Percentiles rank a stretch among this genome's conserved stretches.
phyloP scores from a whole-genome alignment of 2,329 filamentous ascomycete species.

The Furcasterigmium sp. region DNA sequence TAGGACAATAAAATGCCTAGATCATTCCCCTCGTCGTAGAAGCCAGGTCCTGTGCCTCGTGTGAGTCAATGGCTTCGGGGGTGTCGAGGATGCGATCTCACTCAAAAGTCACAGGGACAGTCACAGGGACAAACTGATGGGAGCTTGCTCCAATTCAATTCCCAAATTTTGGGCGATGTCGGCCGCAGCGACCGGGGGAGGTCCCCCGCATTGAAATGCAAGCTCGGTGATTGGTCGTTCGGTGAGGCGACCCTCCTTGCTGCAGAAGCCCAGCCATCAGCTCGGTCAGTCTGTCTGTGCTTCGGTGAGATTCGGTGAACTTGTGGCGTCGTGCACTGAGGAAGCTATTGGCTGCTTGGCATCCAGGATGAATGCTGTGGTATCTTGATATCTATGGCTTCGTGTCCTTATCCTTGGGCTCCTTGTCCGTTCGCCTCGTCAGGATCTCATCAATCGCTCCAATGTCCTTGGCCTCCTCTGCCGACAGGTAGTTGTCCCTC shows the following conservation, averaged over 20 bases:
- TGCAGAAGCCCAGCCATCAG: neutral
- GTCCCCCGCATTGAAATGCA: conserved; percentile 18
- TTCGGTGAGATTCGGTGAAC: too few species aligned
- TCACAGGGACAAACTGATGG: conserved; percentile 18
- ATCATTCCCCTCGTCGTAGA: neutral
- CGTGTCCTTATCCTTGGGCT: conserved; percentile 10
- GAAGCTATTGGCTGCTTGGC: too few species aligned
- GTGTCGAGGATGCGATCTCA: conserved; percentile 7
- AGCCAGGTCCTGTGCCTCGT: conserved; percentile 1
- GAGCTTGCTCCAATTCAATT: conserved; percentile 4
- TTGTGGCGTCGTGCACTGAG: too few species aligned
- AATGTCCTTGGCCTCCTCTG: conserved; percentile 80
- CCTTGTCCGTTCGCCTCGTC: conserved; percentile 48
- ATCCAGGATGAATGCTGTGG: too few species aligned
- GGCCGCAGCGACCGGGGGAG: conserved; percentile 18
- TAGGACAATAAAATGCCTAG: conserved; percentile 1
- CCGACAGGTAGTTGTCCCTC: conserved; percentile 88
- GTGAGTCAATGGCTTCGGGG: conserved; percentile 13
- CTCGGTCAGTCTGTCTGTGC: too few species aligned
- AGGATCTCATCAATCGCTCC: conserved; percentile 92
- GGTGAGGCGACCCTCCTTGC: neutral
- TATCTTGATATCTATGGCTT: neutral
- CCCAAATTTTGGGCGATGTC: conserved; percentile 21
- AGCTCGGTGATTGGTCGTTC: conserved; percentile 19
- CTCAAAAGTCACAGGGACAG: conserved; percentile 23